Conservation (phyloP, 139 green algal genomes). For the Closterium sp. region DNA sequence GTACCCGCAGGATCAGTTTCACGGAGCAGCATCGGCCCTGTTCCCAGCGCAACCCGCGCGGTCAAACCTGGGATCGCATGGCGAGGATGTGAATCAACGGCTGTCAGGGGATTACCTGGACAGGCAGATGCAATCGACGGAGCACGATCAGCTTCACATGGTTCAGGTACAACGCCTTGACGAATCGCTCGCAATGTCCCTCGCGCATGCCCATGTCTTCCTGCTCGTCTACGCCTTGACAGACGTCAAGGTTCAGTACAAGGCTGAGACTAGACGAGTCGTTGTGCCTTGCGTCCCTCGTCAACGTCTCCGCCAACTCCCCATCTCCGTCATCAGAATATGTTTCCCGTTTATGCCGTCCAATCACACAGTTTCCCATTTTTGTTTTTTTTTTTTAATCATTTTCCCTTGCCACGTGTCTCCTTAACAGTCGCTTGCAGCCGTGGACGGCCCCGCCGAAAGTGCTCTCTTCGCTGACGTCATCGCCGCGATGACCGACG, state of each 20-base stretch:
- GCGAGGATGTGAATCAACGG: neutral
- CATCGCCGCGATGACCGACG: neutral
- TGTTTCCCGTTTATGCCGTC: neutral
- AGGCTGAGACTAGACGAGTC: too few relatives aligned
- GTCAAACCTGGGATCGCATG: neutral
- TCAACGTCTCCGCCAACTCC: too few relatives aligned
- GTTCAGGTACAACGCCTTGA: neutral
- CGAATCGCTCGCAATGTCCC: too few relatives aligned
- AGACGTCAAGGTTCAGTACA: too few relatives aligned
- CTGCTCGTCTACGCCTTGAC: neutral
- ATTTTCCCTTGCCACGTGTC: neutral
- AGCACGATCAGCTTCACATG: neutral
- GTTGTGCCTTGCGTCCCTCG: too few relatives aligned
- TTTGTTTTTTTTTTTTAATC: neutral
- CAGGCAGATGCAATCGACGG: neutral
- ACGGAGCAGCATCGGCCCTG: neutral
- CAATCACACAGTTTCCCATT: neutral
- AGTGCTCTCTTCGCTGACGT: neutral
- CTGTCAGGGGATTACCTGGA: neutral
- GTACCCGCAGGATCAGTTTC: neutral
- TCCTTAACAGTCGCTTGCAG: neutral
- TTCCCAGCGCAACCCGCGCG: neutral
- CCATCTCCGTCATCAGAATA: neutral
- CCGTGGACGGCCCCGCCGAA: neutral
- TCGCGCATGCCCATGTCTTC: too few relatives aligned